A percentile compares a stretch with the other conserved stretches of the same genome.
These are phyloP conservation scores for Neurospora sp. DNA, from an alignment of 495 filamentous ascomycete species.

Conservation along the genomic window DNA sequence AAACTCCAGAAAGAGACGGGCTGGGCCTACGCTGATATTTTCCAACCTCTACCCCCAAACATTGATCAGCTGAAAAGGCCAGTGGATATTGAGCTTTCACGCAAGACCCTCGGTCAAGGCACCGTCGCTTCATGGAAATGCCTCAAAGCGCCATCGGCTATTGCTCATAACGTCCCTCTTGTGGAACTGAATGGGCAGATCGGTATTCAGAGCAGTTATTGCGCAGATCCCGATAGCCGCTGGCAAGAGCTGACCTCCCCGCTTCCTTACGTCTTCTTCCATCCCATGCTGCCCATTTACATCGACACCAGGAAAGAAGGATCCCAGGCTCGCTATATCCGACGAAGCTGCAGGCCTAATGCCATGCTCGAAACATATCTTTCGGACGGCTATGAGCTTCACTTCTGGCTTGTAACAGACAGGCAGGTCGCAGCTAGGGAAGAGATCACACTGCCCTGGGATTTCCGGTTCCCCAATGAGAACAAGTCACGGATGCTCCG, in stretches of 20 bases:
- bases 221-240: conserved; percentile 56
- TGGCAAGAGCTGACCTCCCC: conserved; percentile 71
- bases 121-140: conserved; percentile 54
- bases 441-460: conserved; percentile 48
- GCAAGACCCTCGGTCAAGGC: conserved; percentile 31
- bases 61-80: conserved; percentile 24
- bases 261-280: conserved; percentile 78
- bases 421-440: conserved; percentile 51
- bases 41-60: conserved; percentile 30
- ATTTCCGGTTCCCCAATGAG: conserved; percentile 40
- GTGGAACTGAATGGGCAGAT: conserved; percentile 84
- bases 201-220: conserved; percentile 69
- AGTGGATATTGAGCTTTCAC: conserved; percentile 35
- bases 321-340: conserved; percentile 69
- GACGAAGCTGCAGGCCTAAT: conserved; percentile 84
- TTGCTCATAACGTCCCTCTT: conserved; percentile 58
- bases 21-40: conserved; percentile 37
- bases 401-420: conserved; percentile 81
- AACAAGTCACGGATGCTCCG: conserved; percentile 33
- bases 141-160: conserved; percentile 47
- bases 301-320: conserved; percentile 85
- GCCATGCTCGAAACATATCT: conserved; percentile 71
- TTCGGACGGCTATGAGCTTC: conserved; percentile 62
- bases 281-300: conserved; percentile 71
- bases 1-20: conserved; percentile 36